Evolutionary conservation across 2,329 filamentous ascomycete genomes (phyloP).

Genomic region (Nemania serpens): DNA sequence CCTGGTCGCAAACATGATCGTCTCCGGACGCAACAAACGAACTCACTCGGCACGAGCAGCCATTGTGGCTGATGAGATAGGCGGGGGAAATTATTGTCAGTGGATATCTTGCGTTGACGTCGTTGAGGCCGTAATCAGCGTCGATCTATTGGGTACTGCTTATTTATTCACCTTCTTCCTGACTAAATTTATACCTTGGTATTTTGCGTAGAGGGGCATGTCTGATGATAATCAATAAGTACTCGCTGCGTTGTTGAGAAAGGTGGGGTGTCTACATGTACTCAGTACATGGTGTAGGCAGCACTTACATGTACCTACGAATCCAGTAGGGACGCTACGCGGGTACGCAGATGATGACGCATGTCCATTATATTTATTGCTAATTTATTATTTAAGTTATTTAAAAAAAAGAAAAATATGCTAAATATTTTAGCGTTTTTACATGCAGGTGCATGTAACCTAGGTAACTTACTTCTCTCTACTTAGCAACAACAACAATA

Average conservation of each 20-base stretch:
- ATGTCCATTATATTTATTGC: background rate
- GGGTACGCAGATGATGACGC: conserved; percentile 3
- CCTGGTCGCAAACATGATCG: background rate
- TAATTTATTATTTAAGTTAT: too few relatives aligned
- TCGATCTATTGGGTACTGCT: background rate
- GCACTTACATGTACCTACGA: too few relatives aligned
- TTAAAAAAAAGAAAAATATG: too few relatives aligned
- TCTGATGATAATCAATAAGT: background rate
- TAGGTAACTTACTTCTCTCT: background rate
- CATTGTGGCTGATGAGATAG: conserved; percentile 41
- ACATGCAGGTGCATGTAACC: too few relatives aligned
- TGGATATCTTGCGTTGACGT: background rate
- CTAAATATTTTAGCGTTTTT: too few relatives aligned
- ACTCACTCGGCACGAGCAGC: conserved; percentile 52
- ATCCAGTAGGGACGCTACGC: background rate
- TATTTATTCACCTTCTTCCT: background rate
- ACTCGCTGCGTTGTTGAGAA: too few relatives aligned
- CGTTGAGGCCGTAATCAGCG: background rate
- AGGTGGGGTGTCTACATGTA: too few relatives aligned
- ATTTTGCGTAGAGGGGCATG: conserved; percentile 13
- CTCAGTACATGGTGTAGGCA: too few relatives aligned
- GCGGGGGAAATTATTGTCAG: background rate
- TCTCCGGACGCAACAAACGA: background rate
- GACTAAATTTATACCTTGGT: background rate
- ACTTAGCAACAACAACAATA: background rate